Evolutionary conservation across 768 basidiomycete species (phyloP).

Genomic region (Pleurotus tuber-regium): DNA sequence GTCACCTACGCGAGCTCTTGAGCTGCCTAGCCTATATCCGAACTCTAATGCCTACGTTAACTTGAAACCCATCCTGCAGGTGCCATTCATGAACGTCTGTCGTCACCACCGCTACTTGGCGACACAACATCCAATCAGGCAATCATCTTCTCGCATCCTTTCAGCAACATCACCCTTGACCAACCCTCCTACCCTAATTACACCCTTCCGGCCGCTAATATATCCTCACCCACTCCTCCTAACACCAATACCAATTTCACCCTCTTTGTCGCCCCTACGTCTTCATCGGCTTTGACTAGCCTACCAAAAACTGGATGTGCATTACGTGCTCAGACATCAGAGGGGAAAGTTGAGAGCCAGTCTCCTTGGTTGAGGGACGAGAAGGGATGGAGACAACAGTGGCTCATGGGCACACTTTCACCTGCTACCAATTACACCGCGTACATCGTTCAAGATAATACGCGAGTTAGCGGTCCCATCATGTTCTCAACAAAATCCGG

Average conservation of each 20-base stretch:
- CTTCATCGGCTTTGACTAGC: conserved; percentile 32
- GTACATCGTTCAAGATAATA: conserved; percentile 55
- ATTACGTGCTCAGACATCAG: conserved; percentile 36
- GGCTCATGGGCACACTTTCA: conserved; percentile 55
- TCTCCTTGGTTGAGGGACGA: conserved; percentile 56
- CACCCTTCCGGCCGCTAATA: conserved; percentile 60
- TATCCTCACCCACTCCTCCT: conserved; percentile 40
- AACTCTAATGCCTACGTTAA: too few species aligned
- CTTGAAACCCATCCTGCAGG: too few species aligned
- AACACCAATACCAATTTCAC: conserved; percentile 45
- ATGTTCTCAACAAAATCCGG: conserved; percentile 77
- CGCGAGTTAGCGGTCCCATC: conserved; percentile 63
- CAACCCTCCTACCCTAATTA: conserved; percentile 65
- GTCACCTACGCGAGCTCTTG: neutral
- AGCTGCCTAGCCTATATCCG: neutral
- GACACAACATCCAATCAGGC: conserved; percentile 76
- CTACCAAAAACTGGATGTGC: conserved; percentile 61
- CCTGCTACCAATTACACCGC: conserved; percentile 78
- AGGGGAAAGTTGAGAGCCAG: conserved; percentile 39
- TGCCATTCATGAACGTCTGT: conserved; percentile 45
- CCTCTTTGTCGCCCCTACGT: conserved; percentile 53
- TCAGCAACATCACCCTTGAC: conserved; percentile 26
- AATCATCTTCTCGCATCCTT: conserved; percentile 66
- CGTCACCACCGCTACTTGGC: conserved; percentile 54
- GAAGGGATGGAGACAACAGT: conserved; percentile 68